phyloP scores from a whole-genome alignment of 768 basidiomycete genomes.

The Lanmaoa rubissima region DNA sequence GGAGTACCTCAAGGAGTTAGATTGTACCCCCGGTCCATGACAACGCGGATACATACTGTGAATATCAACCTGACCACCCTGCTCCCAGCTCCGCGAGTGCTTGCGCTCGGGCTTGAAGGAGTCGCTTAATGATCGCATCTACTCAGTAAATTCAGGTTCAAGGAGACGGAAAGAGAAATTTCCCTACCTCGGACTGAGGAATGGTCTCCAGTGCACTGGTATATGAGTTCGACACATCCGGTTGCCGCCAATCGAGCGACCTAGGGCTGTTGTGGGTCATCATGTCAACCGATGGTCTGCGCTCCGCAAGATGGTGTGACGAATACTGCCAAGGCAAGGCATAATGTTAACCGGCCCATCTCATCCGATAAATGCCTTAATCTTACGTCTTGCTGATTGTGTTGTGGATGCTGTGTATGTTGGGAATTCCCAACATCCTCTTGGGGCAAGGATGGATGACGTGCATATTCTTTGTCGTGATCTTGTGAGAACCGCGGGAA shows the following conservation, averaged over 20 bases:
- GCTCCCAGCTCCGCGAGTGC: constrained; percentile 64
- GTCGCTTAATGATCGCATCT: constrained; percentile 39
- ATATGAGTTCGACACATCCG: constrained; percentile 33
- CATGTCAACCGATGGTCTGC: constrained; percentile 32
- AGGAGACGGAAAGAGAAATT: constrained; percentile 9
- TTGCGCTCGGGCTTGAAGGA: constrained; percentile 47
- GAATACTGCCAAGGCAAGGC: constrained; percentile 26
- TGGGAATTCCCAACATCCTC: constrained; percentile 32
- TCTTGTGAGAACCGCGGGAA: constrained; percentile 19
- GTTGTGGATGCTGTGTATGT: constrained; percentile 29
- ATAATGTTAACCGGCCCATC: constrained; percentile 20
- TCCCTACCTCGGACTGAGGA: constrained; percentile 35
- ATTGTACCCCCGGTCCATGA: constrained; percentile 9
- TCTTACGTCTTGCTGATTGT: constrained; percentile 36
- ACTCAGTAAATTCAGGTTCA: constrained; percentile 32
- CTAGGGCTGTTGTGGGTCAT: constrained; percentile 36
- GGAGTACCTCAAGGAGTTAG: constrained; percentile 5
- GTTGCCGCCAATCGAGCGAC: constrained; percentile 33
- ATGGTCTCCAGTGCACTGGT: constrained; percentile 29
- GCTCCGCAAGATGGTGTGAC: constrained; percentile 34
- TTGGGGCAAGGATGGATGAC: constrained; percentile 31
- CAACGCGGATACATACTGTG: constrained; percentile 22
- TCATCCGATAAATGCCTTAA: constrained; percentile 12
- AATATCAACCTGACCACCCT: constrained; percentile 37
- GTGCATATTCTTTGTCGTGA: constrained; percentile 31